Base-by-base conservation (phyloP, 805 yeast genomes). In the Ogataea pilisensis region DNA sequence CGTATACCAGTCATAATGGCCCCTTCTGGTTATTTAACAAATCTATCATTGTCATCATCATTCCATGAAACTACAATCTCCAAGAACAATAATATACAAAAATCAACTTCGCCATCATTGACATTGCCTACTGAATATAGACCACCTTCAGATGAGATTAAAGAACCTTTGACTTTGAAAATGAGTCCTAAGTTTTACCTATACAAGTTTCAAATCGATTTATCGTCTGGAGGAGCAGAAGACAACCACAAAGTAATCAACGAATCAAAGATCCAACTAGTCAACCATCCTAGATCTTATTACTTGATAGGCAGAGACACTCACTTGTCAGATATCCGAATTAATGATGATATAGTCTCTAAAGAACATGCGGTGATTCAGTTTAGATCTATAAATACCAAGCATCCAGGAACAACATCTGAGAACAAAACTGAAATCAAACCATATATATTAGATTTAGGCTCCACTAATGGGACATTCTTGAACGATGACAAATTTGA, bases 381-480 rank as follows among this genome's bases (percentile, higher is more conserved):
- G 34, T 58, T 60, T 35, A 35, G 60, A 31, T 27, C 34, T 18
- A 34, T 39, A 4, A 31, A 38, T 14, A 37, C 35, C 2, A 25
- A 29, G 5, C 20, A 13, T 11, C 12, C n/a, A 4, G 24, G 24
- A n/a, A n/a, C n/a, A n/a, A n/a, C n/a, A n/a, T n/a, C n/a, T n/a
- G n/a, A n/a, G n/a, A n/a, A n/a, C 5, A 14, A 39, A 16, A 30
- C 35, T 20, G 16, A 8, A 2, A 34, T 41, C 2, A 39, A 34
- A 7, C 44, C 53, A 5, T 61, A 57, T 37, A 8, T 61, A 13
- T 44, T 60, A 20, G 65, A 61, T 38, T 37, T 60, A 2, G 47
- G 43, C 14, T 60, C 65, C 5, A 55, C 59, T 1, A 56, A 59
- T 31, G 64, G 64, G 4, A 57, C 61, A 3, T 60, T 54, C 41